These are phyloP conservation scores for Pestalotiopsis sp. DNA, from an alignment of 2,329 filamentous ascomycete genomes.

Conservation along the genomic window DNA sequence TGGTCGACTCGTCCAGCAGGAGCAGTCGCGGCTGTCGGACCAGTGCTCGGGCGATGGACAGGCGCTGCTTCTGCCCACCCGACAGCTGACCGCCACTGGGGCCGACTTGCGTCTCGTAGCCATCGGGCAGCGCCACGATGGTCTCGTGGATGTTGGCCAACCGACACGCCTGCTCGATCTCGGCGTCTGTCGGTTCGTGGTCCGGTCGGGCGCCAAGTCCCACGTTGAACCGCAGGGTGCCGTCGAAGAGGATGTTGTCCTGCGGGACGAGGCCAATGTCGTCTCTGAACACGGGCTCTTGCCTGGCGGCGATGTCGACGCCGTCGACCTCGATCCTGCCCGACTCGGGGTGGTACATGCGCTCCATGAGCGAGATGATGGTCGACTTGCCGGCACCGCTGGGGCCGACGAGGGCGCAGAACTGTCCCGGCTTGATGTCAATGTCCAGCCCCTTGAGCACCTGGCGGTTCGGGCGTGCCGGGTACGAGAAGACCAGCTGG, in stretches of 20 bases:
- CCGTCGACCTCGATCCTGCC: conserved; percentile 57
- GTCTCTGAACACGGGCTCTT: conserved; percentile 49
- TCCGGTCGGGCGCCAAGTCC: conserved; percentile 57
- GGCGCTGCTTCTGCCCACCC: conserved; percentile 77
- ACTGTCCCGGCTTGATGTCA: conserved; percentile 39
- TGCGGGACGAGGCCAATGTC: conserved; percentile 60
- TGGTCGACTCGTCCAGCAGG: conserved; percentile 82
- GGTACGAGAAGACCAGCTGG: conserved; percentile 63
- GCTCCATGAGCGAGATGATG: conserved; percentile 50
- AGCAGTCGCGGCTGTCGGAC: conserved; percentile 73
- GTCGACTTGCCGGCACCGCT: conserved; percentile 52
- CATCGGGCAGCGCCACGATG: conserved; percentile 63
- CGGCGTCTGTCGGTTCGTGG: conserved; percentile 56
- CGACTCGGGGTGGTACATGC: conserved; percentile 54
- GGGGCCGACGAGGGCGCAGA: conserved; percentile 47
- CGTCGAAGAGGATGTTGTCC: conserved; percentile 60
- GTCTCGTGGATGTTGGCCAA: conserved; percentile 73
- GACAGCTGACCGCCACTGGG: conserved; percentile 76
- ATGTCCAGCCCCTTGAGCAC: conserved; percentile 46
- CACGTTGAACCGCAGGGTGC: conserved; percentile 59
- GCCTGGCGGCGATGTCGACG: conserved; percentile 45
- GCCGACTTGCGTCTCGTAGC: conserved; percentile 68
- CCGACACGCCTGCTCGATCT: conserved; percentile 68
- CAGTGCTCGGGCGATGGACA: conserved; percentile 78
- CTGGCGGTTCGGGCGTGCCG: conserved; percentile 55